Evolutionary conservation across 2,329 filamentous ascomycete species (phyloP), one percentile per base, ranked within the genome.

Genomic region (Rhynchosporium agropyri): DNA sequence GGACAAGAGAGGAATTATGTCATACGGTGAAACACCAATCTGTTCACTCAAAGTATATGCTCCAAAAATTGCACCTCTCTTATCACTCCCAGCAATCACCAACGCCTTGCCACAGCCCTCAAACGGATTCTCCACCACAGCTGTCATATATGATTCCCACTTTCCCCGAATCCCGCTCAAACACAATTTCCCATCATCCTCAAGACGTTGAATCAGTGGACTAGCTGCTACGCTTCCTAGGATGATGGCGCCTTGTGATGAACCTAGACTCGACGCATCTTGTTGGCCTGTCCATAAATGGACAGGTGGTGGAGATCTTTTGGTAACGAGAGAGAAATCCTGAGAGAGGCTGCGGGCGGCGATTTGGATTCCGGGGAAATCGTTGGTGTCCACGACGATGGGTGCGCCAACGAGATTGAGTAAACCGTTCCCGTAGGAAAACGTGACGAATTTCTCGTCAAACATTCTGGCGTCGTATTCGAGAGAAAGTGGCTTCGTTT

Each of bases 271-370:
- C 36, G 20, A 60, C 26, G 42, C 29, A 50, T 60, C 31, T 50
- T 49, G n/a, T 50, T 50, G 40, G 12, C 28, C 50, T 15, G 55
- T 60, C 48, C 59, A 36, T 13, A 48, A 15, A 20, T 49, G 28
- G 45, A 64, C 29, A 6, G 46, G 26, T 38, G 45, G 48, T 6
- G 51, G n/a, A 28, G 60, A 75, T 1, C 84, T 81, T 73, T 88
- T 88, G 0, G 87, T 89, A 3, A 89, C 86, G 8, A 84, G 81
- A n/a, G 86, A 86, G 74, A 90, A 89, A 71, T 90, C 88, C 10
- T 79, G 71, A 0, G 86, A 85, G 8, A 90, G 80, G 72, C 90
- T 87, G 33, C 84, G 79, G 0, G 85, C 87, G 3, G 86, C 86
- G 45, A 87, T 82, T 58, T 88, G 79, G 1, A 90, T 87, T 61